A percentile compares a stretch with the other conserved stretches of the same genome.
phyloP scores from a whole-genome alignment of 2,329 filamentous ascomycete genomes.

The Fusarium sp. region DNA sequence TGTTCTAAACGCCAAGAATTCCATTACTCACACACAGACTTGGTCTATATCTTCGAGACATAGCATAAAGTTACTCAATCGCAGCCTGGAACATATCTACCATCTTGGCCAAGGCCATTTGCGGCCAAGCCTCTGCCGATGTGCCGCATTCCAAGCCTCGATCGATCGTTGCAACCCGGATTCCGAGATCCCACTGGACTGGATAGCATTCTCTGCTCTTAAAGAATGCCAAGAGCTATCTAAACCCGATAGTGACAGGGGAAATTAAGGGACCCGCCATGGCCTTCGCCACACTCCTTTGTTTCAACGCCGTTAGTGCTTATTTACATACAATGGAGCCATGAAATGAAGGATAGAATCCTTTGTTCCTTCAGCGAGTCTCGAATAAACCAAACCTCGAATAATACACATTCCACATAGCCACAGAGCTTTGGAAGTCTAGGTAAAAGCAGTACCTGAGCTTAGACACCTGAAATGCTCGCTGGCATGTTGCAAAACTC shows the following conservation, averaged over 20 bases:
- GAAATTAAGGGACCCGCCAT: conserved; percentile 20
- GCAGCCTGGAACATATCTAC: too few species aligned
- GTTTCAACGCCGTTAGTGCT: conserved; percentile 28
- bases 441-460: not conserved
- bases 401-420: not conserved
- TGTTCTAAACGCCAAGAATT: too few species aligned
- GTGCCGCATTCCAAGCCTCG: not conserved
- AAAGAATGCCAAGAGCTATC: not conserved
- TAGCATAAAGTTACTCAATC: too few species aligned
- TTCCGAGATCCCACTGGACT: not conserved
- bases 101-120: not conserved
- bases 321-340: conserved; percentile 1
- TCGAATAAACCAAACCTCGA: not conserved
- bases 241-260: not conserved
- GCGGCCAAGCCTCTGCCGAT: not conserved
- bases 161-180: not conserved
- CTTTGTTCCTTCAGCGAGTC: not conserved
- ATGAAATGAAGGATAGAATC: not conserved
- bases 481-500: conserved; percentile 18
- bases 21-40: too few species aligned
- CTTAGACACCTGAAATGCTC: not conserved
- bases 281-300: not conserved
- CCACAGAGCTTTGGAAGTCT: conserved; percentile 1
- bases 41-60: too few species aligned
- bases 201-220: not conserved